These are phyloP conservation scores for Domatiomyces globalis DNA, from an alignment of 2,329 filamentous ascomycete species.

Conservation along the genomic window DNA sequence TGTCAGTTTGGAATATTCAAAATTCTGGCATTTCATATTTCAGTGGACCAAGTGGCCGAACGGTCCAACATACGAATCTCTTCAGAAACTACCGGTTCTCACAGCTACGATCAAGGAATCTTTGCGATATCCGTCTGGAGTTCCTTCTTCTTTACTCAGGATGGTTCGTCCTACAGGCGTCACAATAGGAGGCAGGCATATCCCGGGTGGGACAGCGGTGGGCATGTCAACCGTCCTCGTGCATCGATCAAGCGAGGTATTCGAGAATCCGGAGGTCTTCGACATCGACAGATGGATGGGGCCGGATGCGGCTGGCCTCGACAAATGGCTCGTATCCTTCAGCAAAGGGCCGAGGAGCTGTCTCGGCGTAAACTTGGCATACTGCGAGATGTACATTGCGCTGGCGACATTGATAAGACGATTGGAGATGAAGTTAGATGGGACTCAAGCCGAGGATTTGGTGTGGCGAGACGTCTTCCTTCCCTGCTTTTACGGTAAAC, in stretches of 20 bases:
- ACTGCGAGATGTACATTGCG: slow-evolving; percentile 9
- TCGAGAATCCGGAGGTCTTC: slow-evolving; percentile 3
- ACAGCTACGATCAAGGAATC: slow-evolving; percentile 29
- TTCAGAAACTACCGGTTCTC: slow-evolving; percentile 18
- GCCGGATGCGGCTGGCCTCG: slow-evolving; percentile 18
- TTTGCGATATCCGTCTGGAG: slow-evolving; percentile 25
- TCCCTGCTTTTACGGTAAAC: slow-evolving; percentile 2
- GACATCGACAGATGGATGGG: slow-evolving; percentile 6
- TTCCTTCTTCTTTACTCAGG: slow-evolving; percentile 16
- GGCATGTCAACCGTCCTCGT: slow-evolving; percentile 15
- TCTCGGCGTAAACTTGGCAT: slow-evolving; percentile 22
- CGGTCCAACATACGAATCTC: slow-evolving; percentile 17
- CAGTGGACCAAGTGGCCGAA: too few species aligned
- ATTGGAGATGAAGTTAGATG: slow-evolving; percentile 6
- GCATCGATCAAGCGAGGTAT: slow-evolving; percentile 19
- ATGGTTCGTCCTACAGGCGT: slow-evolving; percentile 18
- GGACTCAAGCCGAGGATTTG: neutral
- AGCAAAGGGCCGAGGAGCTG: slow-evolving; percentile 30
- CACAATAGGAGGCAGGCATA: slow-evolving; percentile 9
- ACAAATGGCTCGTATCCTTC: slow-evolving; percentile 31
- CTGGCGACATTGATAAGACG: slow-evolving; percentile 7
- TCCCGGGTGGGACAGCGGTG: slow-evolving; percentile 15
- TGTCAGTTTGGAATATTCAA: too few species aligned
- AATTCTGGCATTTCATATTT: too few species aligned
- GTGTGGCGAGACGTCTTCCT: slow-evolving; percentile 2